phyloP scores from a whole-genome alignment of 176 grass and related monocot species.

The Aegilops longissima region DNA sequence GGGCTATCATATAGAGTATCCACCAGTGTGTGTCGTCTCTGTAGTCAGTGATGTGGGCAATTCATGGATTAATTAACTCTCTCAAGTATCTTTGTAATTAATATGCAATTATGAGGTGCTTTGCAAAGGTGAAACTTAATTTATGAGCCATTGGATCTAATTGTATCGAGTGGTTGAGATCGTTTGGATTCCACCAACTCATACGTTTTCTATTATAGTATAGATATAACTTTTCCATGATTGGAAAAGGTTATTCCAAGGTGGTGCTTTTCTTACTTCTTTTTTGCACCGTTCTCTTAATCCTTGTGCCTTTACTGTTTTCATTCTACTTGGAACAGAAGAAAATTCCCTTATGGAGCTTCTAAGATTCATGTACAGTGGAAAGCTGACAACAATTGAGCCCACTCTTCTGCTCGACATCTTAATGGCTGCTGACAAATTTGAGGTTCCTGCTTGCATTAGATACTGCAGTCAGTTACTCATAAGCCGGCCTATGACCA shows the following conservation, averaged over 20 bases:
- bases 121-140: background rate
- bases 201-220: too few species aligned
- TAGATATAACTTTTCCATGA: too few species aligned
- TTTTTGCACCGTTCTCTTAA: background rate
- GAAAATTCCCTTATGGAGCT: conserved; percentile 15
- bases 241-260: too few species aligned
- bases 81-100: background rate
- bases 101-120: background rate
- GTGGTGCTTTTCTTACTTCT: background rate
- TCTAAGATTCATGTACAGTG: background rate
- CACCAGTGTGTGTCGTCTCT: too few species aligned
- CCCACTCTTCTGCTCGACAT: background rate
- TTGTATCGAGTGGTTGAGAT: background rate
- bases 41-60: background rate
- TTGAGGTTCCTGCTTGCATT: conserved; percentile 12
- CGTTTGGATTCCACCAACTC: too few species aligned
- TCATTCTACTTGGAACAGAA: background rate
- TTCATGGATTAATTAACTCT: background rate
- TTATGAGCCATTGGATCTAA: background rate
- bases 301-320: background rate
- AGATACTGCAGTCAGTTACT: background rate
- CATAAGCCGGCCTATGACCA: background rate
- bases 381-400: conserved; percentile 3
- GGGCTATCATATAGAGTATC: too few species aligned
- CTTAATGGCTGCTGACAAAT: background rate